Base-by-base conservation (phyloP, 768 basidiomycete genomes). In the Pleurotus salmoneostramineus region DNA sequence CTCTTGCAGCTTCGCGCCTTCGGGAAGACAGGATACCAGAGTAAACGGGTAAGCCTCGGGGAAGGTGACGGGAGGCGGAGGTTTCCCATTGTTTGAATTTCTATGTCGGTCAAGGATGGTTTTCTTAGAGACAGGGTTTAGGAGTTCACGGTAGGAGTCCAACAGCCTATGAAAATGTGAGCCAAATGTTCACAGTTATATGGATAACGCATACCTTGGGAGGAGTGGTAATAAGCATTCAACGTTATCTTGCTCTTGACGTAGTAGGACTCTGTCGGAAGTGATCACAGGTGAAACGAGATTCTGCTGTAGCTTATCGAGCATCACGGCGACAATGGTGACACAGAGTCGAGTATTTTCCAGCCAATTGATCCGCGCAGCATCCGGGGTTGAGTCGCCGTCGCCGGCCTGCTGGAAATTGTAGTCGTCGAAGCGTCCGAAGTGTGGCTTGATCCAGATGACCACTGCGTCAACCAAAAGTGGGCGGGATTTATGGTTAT, bases 41-140 rank as follows among this genome's bases (percentile, higher is more conserved):
- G 93, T 87, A 70, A 97, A 95, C 0, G 96, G 96, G 69, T 98
- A 95, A 0, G 95, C 89, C 62, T 94, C 90, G 0, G 96, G 96
- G 73, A 98, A 98, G 1, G 91, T 89, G 45, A 91, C 85, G 0
- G 94, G 95, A 2, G 81, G 68, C 1, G 76, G 67, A 17, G 85
- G 72, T 49, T 85, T 83, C 31, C 77, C 72, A 2, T 87, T 85
- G 2, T 83, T 78, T 1, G 78, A 76, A 0, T 87, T 80, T 48
- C 81, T 83, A 31, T 80, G 83, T 44, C 83, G 84, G 64, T 89
- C 88, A 46, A 40, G 37, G n/a, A 98, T 81, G 1, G 86, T 84
- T 55, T 81, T 82, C 42, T 78, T 80, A 15, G 88, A 89, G 0
- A 77, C 81, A 0, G 85, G 76, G 62, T 73, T 85, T 63, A 89